Evolutionary conservation across 345 rosid genomes (phyloP), one percentile per base, ranked within the genome.

Genomic region (Moricandia moricandioides): DNA sequence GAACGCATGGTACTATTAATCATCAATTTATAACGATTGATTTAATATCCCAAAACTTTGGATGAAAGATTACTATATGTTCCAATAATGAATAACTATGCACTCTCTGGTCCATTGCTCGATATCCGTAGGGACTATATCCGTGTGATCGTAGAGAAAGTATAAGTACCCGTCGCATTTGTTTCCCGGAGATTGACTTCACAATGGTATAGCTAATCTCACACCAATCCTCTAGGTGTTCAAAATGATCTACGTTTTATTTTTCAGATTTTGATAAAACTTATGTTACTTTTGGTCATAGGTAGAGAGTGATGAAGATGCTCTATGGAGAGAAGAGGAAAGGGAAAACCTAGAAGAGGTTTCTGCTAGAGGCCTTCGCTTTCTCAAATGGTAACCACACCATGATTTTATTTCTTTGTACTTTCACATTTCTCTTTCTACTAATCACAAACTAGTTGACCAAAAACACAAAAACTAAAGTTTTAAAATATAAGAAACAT

Each of bases 291-390:
- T 56, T 24, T 71, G 68, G 37, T 26, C 58, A 56, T 43, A 91
- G 98, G 85, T 91, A 49, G 95, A 89, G 81, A 85, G 68, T 67
- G 90, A 86, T 33, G 95, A 89, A 6, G 98, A 94, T 55, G 31
- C 33, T 62, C 66, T 78, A 76, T 87, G 98, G 98, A 80, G 52
- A 45, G 17, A 58, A 9, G 78, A 83, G 5, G 72, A 30, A 35
- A 79, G 86, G 74, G 98, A 94, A 80, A 33, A 60, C 3, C 0
- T 71, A 30, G 88, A 87, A 56, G 89, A 86, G 14, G 80, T 91
- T 72, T 85, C 79, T 29, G 80, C 63, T 8, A 90, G 98, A 72
- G 95, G 91, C 62, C 78, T 76, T 76, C 57, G 79, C 45, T 85
- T 94, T 65, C 39, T 88, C 27, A 70, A 80, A 55, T 88, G 96